Conservation (phyloP, 2,329 filamentous ascomycete genomes). For the Aureobasidium pullulans region DNA sequence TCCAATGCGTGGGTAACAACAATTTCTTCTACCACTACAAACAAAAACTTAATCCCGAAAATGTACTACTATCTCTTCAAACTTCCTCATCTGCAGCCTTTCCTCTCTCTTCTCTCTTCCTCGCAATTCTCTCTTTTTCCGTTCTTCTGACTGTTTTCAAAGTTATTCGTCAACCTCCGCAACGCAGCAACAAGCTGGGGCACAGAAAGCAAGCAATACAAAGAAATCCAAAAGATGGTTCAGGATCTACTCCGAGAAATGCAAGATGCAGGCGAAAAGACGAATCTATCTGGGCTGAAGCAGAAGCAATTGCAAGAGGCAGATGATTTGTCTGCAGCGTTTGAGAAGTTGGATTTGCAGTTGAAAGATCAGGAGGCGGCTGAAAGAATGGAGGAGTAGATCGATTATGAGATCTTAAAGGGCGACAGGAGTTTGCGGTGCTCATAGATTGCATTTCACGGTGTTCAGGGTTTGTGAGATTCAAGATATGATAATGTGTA, state of each 20-base stretch:
- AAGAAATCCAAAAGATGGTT: conserved; percentile 24
- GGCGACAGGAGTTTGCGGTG: too few relatives aligned
- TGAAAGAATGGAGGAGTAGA: neutral
- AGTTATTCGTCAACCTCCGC: conserved; percentile 30
- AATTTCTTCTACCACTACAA: conserved; percentile 7
- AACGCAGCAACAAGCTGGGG: conserved; percentile 31
- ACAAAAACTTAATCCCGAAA: neutral
- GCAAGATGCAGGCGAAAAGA: conserved; percentile 20
- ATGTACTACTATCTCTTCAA: neutral
- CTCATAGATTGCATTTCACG: too few relatives aligned
- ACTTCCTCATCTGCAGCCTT: neutral
- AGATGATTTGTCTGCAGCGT: neutral
- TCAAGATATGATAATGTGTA: too few relatives aligned
- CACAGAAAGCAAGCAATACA: conserved; percentile 25
- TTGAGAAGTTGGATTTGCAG: conserved; percentile 11
- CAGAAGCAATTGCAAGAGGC: neutral
- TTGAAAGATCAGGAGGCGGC: neutral
- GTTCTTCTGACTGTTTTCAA: neutral
- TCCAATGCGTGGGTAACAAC: conserved; percentile 4
- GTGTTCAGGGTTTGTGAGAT: neutral
- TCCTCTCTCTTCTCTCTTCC: neutral
- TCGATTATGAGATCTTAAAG: too few relatives aligned
- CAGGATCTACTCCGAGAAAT: conserved; percentile 27
- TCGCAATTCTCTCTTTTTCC: neutral
- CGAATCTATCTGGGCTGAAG: conserved; percentile 19